A percentile compares a stretch with the other conserved stretches of the same genome.
Evolutionary conservation across 371 early-diverging fungal species (phyloP).

Genomic region (Basidiobolus heterosporus): DNA sequence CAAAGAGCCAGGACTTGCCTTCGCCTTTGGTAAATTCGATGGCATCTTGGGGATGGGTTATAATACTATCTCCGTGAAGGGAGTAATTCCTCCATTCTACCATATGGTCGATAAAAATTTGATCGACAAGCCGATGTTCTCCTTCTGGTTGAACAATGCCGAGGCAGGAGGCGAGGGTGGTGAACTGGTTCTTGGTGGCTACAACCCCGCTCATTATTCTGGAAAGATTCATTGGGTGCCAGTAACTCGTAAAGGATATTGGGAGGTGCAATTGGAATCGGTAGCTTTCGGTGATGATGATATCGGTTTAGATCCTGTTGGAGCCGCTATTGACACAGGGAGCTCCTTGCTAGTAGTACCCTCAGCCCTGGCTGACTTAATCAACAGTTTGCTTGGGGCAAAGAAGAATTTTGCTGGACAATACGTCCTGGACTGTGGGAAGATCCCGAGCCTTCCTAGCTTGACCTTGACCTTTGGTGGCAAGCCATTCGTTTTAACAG

Average conservation of each 20-base stretch:
- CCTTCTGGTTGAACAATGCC: conserved; percentile 56
- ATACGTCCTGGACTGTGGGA: conserved; percentile 61
- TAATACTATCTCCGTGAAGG: conserved; percentile 72
- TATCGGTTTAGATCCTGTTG: conserved; percentile 28
- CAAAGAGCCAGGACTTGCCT: conserved; percentile 79
- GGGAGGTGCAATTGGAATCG: conserved; percentile 74
- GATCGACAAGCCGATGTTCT: conserved; percentile 64
- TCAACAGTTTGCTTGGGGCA: conserved; percentile 75
- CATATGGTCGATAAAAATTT: conserved; percentile 60
- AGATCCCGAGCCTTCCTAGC: conserved; percentile 45
- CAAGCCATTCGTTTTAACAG: conserved; percentile 25
- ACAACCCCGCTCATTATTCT: conserved; percentile 44
- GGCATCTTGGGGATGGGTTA: conserved; percentile 85
- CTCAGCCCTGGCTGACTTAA: conserved; percentile 50
- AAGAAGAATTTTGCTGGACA: conserved; percentile 80
- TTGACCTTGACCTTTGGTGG: conserved; percentile 61
- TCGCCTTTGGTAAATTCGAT: conserved; percentile 79
- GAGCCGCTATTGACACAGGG: conserved; percentile 76
- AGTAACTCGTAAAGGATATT: conserved; percentile 78
- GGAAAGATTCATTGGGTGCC: conserved; percentile 66
- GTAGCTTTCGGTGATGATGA: conserved; percentile 51
- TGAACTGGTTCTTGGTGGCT: conserved; percentile 70
- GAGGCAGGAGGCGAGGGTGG: conserved; percentile 46
- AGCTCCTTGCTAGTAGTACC: conserved; percentile 64
- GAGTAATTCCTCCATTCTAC: conserved; percentile 83